phyloP scores from a whole-genome alignment of 768 basidiomycete species.

The Leccinum ochraceum region DNA sequence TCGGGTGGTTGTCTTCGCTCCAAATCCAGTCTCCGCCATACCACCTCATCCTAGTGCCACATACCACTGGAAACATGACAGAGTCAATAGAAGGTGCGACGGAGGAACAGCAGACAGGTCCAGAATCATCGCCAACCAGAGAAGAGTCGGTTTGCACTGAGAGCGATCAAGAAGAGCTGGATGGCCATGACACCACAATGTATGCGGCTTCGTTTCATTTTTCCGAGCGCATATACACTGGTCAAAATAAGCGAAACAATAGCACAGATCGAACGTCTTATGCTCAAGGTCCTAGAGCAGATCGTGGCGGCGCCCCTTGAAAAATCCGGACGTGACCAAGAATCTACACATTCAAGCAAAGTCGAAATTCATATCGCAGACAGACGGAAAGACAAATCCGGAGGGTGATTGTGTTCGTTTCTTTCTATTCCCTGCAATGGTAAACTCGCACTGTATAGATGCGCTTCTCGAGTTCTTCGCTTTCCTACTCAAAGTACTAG shows the following conservation, averaged over 20 bases:
- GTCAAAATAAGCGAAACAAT: constrained; percentile 23
- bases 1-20: too few species aligned
- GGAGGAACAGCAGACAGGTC: not conserved
- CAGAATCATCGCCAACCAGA: not conserved
- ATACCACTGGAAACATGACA: not conserved
- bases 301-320: constrained; percentile 20
- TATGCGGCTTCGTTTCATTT: constrained; percentile 5
- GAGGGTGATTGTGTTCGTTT: constrained; percentile 27
- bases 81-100: not conserved
- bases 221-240: constrained; percentile 4
- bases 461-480: constrained; percentile 26
- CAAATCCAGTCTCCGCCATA: not conserved
- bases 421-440: not conserved
- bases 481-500: constrained; percentile 38
- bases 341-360: constrained; percentile 17
- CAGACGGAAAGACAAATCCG: constrained; percentile 33
- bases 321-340: constrained; percentile 3
- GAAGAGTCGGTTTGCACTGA: constrained; percentile 5
- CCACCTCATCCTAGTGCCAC: not conserved
- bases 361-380: constrained; percentile 38
- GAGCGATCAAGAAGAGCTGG: constrained; percentile 15
- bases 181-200: constrained; percentile 5
- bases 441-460: constrained; percentile 11
- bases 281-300: constrained; percentile 35
- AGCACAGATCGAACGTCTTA: constrained; percentile 31